These are phyloP conservation scores for Marchantia polymorpha DNA, from an alignment of 225 moss, liverwort and hornwort species.

Conservation along the genomic window DNA sequence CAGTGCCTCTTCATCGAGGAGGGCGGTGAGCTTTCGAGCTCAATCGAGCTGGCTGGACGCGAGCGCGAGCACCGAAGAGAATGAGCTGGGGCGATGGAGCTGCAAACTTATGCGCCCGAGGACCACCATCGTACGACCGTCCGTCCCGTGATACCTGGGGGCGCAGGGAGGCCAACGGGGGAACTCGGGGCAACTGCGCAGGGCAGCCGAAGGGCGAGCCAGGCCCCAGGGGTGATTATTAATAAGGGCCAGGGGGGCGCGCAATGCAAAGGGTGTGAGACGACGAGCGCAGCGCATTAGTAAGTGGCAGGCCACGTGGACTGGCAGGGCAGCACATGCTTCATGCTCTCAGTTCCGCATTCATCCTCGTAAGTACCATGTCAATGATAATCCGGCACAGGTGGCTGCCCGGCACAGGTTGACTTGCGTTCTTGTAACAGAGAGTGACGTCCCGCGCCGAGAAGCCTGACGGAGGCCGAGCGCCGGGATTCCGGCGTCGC, in stretches of 20 bases:
- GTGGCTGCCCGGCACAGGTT: slow-evolving; percentile 29
- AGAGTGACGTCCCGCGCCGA: slow-evolving; percentile 28
- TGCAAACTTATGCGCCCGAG: not conserved
- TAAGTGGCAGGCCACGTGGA: slow-evolving; percentile 3
- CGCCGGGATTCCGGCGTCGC: slow-evolving; percentile 17
- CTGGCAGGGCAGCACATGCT: slow-evolving; percentile 30
- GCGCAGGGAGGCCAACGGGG: not conserved
- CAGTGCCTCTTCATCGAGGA: not conserved
- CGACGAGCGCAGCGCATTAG: not conserved
- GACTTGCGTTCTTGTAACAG: slow-evolving; percentile 24
- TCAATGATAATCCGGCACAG: slow-evolving; percentile 19
- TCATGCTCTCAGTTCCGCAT: slow-evolving; percentile 38
- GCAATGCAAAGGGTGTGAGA: slow-evolving; percentile 44
- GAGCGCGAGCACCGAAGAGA: slow-evolving; percentile 18
- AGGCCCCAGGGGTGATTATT: too few species aligned
- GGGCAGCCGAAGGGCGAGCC: not conserved
- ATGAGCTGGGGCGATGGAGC: not conserved
- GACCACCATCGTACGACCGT: slow-evolving; percentile 8
- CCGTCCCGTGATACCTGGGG: not conserved
- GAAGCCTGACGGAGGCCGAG: slow-evolving; percentile 16
- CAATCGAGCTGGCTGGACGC: not conserved
- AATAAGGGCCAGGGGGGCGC: not conserved
- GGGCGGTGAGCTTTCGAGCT: too few species aligned
- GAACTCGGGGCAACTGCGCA: not conserved
- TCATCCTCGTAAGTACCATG: slow-evolving; percentile 22